phyloP scores from a whole-genome alignment of 768 basidiomycete genomes.

The Hericium alpestre region DNA sequence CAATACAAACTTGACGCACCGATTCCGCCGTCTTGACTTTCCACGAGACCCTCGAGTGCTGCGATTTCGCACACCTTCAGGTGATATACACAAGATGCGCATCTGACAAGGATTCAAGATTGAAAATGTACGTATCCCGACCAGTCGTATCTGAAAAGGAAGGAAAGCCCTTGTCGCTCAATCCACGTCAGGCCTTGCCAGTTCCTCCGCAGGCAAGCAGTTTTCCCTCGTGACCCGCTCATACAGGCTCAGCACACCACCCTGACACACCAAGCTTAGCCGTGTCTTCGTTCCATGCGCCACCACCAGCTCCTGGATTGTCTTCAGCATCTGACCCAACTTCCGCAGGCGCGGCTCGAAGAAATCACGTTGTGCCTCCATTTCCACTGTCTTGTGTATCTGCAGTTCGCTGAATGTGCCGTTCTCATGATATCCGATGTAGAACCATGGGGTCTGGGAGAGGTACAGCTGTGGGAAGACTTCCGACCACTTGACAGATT shows the following conservation, averaged over 20 bases:
- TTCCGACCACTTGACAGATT: conserved; percentile 25
- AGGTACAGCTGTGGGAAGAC: conserved; percentile 56
- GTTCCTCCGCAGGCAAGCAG: conserved; percentile 1
- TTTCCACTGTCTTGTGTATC: conserved; percentile 25
- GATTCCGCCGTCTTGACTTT: no score
- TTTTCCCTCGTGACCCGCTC: not conserved
- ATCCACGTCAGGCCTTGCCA: not conserved
- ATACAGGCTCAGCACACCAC: conserved; percentile 5
- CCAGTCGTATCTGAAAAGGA: no score
- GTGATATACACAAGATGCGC: no score
- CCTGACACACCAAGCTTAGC: conserved; percentile 10
- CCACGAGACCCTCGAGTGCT: no score
- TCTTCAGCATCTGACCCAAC: conserved; percentile 12
- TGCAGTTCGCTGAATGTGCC: conserved; percentile 41
- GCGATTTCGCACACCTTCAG: no score
- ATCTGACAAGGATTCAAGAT: no score
- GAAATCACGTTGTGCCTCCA: conserved; percentile 12
- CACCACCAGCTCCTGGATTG: conserved; percentile 13
- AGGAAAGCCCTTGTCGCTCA: no score
- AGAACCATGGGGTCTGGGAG: conserved; percentile 54
- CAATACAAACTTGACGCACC: no score
- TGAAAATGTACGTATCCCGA: no score
- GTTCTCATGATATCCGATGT: conserved; percentile 43
- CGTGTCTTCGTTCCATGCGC: conserved; percentile 8
- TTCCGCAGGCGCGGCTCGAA: conserved; percentile 17